Base-by-base conservation (phyloP, 2,329 filamentous ascomycete genomes). In the Dactylonectria estremocensis region DNA sequence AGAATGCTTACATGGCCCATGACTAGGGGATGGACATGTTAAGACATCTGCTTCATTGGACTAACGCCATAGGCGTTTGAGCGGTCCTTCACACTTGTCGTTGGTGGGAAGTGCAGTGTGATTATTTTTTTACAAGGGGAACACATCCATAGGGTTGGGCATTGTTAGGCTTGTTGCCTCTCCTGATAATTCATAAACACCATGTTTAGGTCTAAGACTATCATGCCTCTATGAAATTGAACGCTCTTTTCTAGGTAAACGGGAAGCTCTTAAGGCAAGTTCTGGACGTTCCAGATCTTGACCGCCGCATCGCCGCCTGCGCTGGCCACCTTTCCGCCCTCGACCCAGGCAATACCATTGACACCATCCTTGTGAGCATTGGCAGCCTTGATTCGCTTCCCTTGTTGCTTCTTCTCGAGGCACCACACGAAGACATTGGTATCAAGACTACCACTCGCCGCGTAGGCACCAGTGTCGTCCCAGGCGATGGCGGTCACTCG, bases 361-460 rank as follows among this genome's bases (percentile, higher is more conserved):
- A 98, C 95, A 10, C 96, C 96, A 77, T 98, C 96, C 83, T 98
- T 98, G 83, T 99, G 96, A 56, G 95, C 95, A 77, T 97, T 97
- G 22, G 90, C 83, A 14, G 91, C 92, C 84, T 96, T 95, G 73
- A 97, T 89, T 73, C 95, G 89, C 81, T 93, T 93, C 2, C 94
- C 95, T 1, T 95, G 95, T 76, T 93, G 92, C 69, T 82, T 87
- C 78, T 94, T 93, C 45, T 84, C 86, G 63, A 98, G 81, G 79
- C 94, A 97, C 94, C 96, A 99, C 33, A 97, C 91, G 78, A 94
- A 95, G 20, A 99, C 88, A 77, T 97, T 95, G 0, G 95, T 98
- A 79, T 99, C 96, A 56, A 99, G 83, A 52, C 90, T 92, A 13
- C 95, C 95, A 78, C 93, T 97, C 20, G 90, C 94, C 3, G 95